Evolutionary conservation across 768 basidiomycete species (phyloP).

Genomic region (Favolaschia claudopus): DNA sequence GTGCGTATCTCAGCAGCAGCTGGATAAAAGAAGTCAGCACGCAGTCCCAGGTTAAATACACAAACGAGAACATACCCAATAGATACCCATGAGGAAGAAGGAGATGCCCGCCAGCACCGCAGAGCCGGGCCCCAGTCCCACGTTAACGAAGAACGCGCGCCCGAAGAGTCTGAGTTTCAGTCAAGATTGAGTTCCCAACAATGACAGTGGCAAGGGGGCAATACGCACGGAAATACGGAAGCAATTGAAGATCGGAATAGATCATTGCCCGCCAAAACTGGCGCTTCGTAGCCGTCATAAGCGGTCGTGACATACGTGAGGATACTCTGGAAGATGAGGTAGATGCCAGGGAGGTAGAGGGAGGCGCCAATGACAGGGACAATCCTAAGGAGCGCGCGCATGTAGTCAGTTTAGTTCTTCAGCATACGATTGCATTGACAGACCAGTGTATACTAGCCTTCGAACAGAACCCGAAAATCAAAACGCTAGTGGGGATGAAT

Average conservation of each 20-base stretch:
- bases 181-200: neutral
- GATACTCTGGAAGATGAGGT: slow-evolving; percentile 37
- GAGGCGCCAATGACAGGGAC: slow-evolving; percentile 41
- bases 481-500: slow-evolving; percentile 40
- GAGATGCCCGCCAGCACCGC: slow-evolving; percentile 34
- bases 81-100: slow-evolving; percentile 31
- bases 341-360: slow-evolving; percentile 40
- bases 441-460: slow-evolving; percentile 35
- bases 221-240: slow-evolving; percentile 27
- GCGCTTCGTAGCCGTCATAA: slow-evolving; percentile 39
- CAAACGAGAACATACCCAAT: slow-evolving; percentile 10
- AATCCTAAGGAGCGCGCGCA: slow-evolving; percentile 26
- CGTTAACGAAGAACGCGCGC: slow-evolving; percentile 28
- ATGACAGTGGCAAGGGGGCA: no score
- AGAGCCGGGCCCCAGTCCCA: slow-evolving; percentile 34
- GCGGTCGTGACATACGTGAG: slow-evolving; percentile 38
- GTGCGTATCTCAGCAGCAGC: slow-evolving; percentile 20
- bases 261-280: slow-evolving; percentile 40
- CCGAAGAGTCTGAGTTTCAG: slow-evolving; percentile 27
- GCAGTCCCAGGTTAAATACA: neutral
- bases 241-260: slow-evolving; percentile 39
- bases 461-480: slow-evolving; percentile 44
- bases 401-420: no score
- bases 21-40: neutral
- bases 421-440: neutral